Base-by-base conservation (phyloP, 257 asterid species). In the Forsythia suspensa region DNA sequence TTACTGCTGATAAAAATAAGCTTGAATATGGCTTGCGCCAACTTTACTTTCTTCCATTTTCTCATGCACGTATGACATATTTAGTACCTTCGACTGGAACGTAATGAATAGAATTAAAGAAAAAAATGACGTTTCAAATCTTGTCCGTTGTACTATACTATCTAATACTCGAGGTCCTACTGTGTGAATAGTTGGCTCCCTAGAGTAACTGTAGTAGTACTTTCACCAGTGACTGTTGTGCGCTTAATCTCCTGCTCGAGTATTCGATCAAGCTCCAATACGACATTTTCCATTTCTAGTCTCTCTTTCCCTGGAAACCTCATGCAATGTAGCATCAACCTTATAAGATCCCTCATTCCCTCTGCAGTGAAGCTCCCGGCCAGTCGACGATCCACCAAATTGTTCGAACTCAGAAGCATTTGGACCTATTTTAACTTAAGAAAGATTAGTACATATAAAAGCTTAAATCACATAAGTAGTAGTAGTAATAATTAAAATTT, bases 121-220 rank as follows among this genome's bases (percentile, higher is more conserved):
- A 20, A 5, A 20, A 3, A 8, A 7, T 63, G 15, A 46, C 4
- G 6, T 46, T 48, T 67, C 15, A 55, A 20, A 52, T 67, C 43
- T 46, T 59, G 42, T 20, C 11, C 41, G 40, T 37, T 37, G 46
- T 57, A 21, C 69, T 8, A 0, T 61, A 61, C 77, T 21, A 21
- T 61, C 39, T 34, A 11, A 67, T 66, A 77, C 20, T n/a, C 8
- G 34, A 57, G 63, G 18, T 44, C 71, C 82, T 71, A 87, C 44
- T 71, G 81, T 51, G 89, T 86, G 71, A 93, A 93, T 6, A 93
- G 85, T 63, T 90, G 87, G 81, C 98, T 93, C 72, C 98, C 98
- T 7, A 89, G 89, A 5, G 82, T 88, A 18, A 93, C 90, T 11
- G 81, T 86, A 41, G 92, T 71, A 43, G 85, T 86, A 12, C 94